phyloP scores from a whole-genome alignment of 441 rosid genomes.

The Brassica balearica region DNA sequence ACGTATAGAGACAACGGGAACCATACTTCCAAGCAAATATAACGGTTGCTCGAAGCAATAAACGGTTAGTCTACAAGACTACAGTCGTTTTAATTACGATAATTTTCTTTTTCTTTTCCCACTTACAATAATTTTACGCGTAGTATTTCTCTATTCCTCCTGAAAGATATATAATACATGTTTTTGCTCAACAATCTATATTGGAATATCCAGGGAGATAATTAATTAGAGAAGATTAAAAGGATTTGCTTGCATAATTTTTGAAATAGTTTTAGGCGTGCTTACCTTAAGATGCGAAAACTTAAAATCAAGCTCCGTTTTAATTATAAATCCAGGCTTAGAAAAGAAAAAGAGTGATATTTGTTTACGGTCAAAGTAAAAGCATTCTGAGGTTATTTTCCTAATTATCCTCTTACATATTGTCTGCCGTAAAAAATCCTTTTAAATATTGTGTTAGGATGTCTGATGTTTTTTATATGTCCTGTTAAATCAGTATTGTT shows the following conservation, averaged over 20 bases:
- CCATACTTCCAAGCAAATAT: slow-evolving; percentile 2
- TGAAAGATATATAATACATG: neutral
- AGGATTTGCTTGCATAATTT: neutral
- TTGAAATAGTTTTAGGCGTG: neutral
- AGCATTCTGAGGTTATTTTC: neutral
- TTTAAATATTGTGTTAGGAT: no score
- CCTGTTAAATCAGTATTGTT: no score
- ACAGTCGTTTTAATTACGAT: neutral
- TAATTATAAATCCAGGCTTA: neutral
- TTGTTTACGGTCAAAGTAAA: neutral
- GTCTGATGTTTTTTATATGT: no score
- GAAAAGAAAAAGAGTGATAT: neutral
- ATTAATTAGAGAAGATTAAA: neutral
- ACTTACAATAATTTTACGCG: neutral
- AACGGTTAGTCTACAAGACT: neutral
- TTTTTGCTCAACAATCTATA: neutral
- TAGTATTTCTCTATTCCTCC: neutral
- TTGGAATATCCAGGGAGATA: neutral
- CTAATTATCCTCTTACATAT: no score
- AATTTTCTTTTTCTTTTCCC: neutral
- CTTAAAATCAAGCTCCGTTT: neutral
- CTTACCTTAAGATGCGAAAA: neutral
- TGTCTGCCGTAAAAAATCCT: neutral
- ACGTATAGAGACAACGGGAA: neutral
- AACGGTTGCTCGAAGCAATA: neutral